Evolutionary conservation across 2,329 filamentous ascomycete genomes (phyloP), one percentile per base, ranked within the genome.

Genomic region (Botrytis paeoniae): DNA sequence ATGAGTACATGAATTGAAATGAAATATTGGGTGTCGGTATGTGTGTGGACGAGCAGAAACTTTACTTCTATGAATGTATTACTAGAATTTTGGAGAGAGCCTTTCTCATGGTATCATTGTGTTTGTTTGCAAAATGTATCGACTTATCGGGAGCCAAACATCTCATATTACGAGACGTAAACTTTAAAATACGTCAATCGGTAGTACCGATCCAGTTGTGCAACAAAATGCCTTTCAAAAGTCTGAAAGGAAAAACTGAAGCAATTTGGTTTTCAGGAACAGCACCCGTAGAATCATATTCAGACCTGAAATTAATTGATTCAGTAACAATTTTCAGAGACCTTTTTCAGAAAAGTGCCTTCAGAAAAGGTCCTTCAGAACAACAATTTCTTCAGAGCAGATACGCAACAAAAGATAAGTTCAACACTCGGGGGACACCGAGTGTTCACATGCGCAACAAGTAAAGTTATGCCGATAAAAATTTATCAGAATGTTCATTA

Each of bases 401-500:
- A 54, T n/a, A 54, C 16, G 25, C 51, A n/a, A 54, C 51, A 54
- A 54, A n/a, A n/a, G n/a, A n/a, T n/a, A n/a, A n/a, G n/a, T n/a
- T n/a, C n/a, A n/a, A n/a, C n/a, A n/a, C n/a, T n/a, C n/a, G n/a
- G n/a, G n/a, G n/a, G n/a, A n/a, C n/a, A n/a, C n/a, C n/a, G n/a
- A n/a, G n/a, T n/a, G n/a, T n/a, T n/a, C n/a, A n/a, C n/a, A n/a
- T n/a, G n/a, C n/a, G 29, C 16, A 59, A 59, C 16, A 59, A 57
- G 32, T n/a, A n/a, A n/a, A n/a, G 1, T 4, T 2, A 14, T 12
- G 1, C 1, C 4, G n/a, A n/a, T 4, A 1, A 14, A 14, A 51
- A n/a, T 6, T 6, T n/a, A n/a, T n/a, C 48, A 51, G 10, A 4
- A 25, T 14, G 4, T n/a, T n/a, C 48, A n/a, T 4, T n/a, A n/a